A percentile compares a stretch with the other conserved stretches of the same genome.
These are phyloP conservation scores for Ogataea populi-albae DNA, from an alignment of 805 yeast species.

Conservation along the genomic window DNA sequence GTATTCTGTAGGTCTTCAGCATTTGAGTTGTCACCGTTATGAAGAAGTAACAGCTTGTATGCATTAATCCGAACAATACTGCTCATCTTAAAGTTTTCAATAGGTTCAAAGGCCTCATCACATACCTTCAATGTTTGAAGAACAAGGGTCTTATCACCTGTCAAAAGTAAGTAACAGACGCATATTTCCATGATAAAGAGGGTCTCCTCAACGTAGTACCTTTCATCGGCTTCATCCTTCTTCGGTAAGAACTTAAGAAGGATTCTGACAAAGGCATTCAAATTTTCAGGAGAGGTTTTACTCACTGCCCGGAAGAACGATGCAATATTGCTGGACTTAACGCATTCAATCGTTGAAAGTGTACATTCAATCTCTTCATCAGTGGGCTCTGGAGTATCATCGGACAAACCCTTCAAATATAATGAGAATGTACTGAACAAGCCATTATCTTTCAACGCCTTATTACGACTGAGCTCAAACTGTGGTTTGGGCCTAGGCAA, in stretches of 20 bases:
- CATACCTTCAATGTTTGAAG: slow-evolving; percentile 20
- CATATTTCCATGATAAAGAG: slow-evolving; percentile 32
- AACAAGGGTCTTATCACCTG: slow-evolving; percentile 26
- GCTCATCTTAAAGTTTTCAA: slow-evolving; percentile 28
- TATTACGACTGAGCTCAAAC: slow-evolving; percentile 58
- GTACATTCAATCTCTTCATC: slow-evolving; percentile 91
- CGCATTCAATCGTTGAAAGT: slow-evolving; percentile 76
- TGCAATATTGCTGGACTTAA: slow-evolving; percentile 63
- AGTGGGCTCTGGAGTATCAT: slow-evolving; percentile 87
- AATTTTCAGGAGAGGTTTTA: slow-evolving; percentile 33
- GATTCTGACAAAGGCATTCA: slow-evolving; percentile 33
- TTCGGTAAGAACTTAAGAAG: slow-evolving; percentile 36
- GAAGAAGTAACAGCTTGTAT: slow-evolving; percentile 48
- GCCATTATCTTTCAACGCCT: slow-evolving; percentile 69
- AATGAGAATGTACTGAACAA: slow-evolving; percentile 90
- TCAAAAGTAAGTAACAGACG: slow-evolving; percentile 31
- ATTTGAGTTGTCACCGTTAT: slow-evolving; percentile 30
- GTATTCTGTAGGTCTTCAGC: slow-evolving; percentile 22
- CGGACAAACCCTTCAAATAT: slow-evolving; percentile 81
- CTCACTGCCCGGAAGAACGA: slow-evolving; percentile 53
- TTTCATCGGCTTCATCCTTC: slow-evolving; percentile 22
- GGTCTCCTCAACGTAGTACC: slow-evolving; percentile 22
- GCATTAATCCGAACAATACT: slow-evolving; percentile 43
- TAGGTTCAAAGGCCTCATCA: slow-evolving; percentile 21
- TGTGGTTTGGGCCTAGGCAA: slow-evolving; percentile 66